Evolutionary conservation across 176 grass and related monocot species (phyloP), one percentile per base, ranked within the genome.

Genomic region (Oryza longistaminata): DNA sequence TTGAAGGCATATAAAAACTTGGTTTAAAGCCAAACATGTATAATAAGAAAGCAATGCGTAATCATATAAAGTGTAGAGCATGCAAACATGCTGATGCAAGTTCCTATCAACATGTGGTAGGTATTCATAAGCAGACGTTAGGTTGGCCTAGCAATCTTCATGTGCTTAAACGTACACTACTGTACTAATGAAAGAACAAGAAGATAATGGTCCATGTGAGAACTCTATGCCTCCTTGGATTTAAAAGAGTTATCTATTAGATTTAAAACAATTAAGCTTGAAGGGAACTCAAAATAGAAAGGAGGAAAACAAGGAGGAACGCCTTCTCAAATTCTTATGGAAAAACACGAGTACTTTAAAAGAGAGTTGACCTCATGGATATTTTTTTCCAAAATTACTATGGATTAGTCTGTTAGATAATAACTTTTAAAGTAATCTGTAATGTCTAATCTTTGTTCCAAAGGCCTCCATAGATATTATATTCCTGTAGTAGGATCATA

Each of bases 51-150:
- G 64, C 9, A 50, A 75, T 84, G 12, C 11, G 42, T 55, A 35
- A 26, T 31, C 45, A 31, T 33, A 68, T 64, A 52, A 71, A 50
- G 39, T 65, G 61, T 53, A 58, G 53, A 58, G 58, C 68, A 87
- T 62, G 12, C 64, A 87, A 76, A 13, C 86, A 77, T 83, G 84
- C 52, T 77, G 72, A 61, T 65, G 24, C 52, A 27, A 67, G 71
- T 85, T 77, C n/a, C 50, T 70, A 77, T 77, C 17, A 42, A 45
- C 55, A 52, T 82, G 27, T 64, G 27, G 31, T 52, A 50, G 72
- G 69, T 42, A 25, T 77, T 53, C 46, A 68, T 24, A 17, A 34
- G 61, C 71, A 90, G 6, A 29, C 26, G 22, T 73, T 66, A 82
- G 60, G 83, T 86, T 65, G 79, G 53, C 82, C 48, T 46, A 64